These are phyloP conservation scores for Elsinoe arachidis DNA, from an alignment of 2,329 filamentous ascomycete species.

Conservation along the genomic window DNA sequence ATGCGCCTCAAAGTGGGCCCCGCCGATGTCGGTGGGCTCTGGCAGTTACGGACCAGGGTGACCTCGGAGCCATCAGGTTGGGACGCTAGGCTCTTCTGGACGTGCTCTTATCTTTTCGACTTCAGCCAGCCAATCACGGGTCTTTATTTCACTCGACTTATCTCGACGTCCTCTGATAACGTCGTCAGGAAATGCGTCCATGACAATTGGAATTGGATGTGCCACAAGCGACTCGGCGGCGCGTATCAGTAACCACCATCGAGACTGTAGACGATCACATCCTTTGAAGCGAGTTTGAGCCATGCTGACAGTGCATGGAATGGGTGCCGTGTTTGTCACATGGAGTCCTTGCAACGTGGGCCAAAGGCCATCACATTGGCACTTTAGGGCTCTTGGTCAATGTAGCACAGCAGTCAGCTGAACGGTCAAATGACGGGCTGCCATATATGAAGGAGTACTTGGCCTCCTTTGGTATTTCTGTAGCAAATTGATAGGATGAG, in stretches of 20 bases:
- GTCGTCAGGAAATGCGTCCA: neutral
- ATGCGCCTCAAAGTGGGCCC: conserved; percentile 1
- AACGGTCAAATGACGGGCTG: neutral
- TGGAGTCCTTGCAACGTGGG: neutral
- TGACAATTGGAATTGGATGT: conserved; percentile 5
- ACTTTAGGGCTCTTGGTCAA: neutral
- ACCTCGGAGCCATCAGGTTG: neutral
- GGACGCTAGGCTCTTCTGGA: conserved; percentile 3
- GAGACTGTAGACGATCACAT: conserved; percentile 2
- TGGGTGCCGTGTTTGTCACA: neutral
- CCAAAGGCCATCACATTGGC: neutral
- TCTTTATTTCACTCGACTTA: neutral
- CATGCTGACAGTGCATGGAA: conserved; percentile 1
- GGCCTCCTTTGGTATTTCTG: no score
- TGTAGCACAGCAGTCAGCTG: neutral
- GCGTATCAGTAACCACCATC: neutral
- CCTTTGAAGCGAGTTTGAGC: neutral
- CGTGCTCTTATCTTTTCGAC: neutral
- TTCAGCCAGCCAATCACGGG: neutral
- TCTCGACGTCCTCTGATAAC: neutral
- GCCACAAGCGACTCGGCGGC: conserved; percentile 1
- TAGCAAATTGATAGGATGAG: neutral
- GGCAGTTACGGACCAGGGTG: neutral
- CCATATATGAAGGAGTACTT: neutral
- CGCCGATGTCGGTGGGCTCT: neutral